Evolutionary conservation across 805 yeast species (phyloP).

Genomic region (Nakazawaea ernobii): DNA sequence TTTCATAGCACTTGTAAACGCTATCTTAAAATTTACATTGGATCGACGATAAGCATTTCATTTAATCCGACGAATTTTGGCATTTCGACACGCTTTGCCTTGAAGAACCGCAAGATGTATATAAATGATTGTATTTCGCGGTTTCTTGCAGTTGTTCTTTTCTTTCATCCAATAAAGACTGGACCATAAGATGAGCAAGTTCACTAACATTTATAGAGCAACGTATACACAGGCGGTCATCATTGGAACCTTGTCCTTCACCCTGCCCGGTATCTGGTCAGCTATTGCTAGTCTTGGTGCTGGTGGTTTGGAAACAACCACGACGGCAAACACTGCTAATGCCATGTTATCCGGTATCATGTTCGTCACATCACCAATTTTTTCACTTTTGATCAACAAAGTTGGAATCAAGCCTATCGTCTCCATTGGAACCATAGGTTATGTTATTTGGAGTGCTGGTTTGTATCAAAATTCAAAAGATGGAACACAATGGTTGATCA

Average conservation of each 20-base stretch:
- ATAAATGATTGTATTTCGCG: no score
- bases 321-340: constrained; percentile 16
- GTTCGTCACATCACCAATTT: constrained; percentile 17
- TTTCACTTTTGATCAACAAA: constrained; percentile 18
- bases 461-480: constrained; percentile 21
- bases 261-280: constrained; percentile 20
- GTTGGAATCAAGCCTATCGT: constrained; percentile 17
- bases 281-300: constrained; percentile 20
- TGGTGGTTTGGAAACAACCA: constrained; percentile 18
- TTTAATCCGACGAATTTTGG: no score
- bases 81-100: no score
- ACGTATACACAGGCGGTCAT: constrained; percentile 14
- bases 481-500: constrained; percentile 20
- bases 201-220: not conserved
- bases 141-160: no score
- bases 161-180: no score
- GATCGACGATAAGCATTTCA: no score
- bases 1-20: no score
- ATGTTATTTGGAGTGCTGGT: constrained; percentile 21
- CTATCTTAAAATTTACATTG: no score
- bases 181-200: no score
- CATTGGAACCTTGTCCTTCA: constrained; percentile 18
- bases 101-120: no score
- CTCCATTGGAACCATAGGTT: constrained; percentile 20
- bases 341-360: constrained; percentile 17